These are phyloP conservation scores for Irpex sp. DNA, from an alignment of 1,284 basidiomycete genomes.

Conservation along the genomic window DNA sequence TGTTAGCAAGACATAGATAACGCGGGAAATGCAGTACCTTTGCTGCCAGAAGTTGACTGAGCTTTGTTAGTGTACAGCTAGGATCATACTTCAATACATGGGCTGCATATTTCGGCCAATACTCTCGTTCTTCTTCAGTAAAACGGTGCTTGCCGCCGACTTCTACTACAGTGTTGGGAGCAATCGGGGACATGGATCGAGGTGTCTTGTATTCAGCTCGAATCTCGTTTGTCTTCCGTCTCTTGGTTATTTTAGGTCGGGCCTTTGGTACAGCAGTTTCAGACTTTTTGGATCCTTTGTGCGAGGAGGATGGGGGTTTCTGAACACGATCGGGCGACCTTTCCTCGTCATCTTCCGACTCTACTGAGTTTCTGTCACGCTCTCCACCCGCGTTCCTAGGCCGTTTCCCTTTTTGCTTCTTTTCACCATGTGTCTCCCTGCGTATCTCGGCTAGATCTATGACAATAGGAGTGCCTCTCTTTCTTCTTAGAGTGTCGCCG, in stretches of 20 bases:
- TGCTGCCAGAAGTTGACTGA: constrained; percentile 31
- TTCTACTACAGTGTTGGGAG: constrained; percentile 27
- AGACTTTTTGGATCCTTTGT: not conserved
- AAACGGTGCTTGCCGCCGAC: constrained; percentile 35
- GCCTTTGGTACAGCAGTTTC: not conserved
- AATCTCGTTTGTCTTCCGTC: not conserved
- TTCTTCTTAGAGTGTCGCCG: constrained; percentile 14
- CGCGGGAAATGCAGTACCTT: constrained; percentile 32
- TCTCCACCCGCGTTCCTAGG: not conserved
- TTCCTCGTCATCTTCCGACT: not conserved
- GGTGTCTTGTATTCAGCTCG: not conserved
- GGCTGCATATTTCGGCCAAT: constrained; percentile 31
- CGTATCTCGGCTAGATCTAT: constrained; percentile 8
- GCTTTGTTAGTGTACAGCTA: constrained; percentile 25
- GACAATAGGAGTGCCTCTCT: constrained; percentile 16
- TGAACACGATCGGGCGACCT: not conserved
- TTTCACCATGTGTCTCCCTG: not conserved
- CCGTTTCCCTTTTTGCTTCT: not conserved
- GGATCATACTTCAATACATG: constrained; percentile 37
- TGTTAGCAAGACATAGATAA: constrained; percentile 3
- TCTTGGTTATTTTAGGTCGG: not conserved
- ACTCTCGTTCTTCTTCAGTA: constrained; percentile 44
- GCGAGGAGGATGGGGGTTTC: not conserved
- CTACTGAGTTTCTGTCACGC: not conserved
- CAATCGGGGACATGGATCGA: constrained; percentile 43